phyloP scores from a whole-genome alignment of 2,329 filamentous ascomycete genomes.

The Ilyonectria sp. region DNA sequence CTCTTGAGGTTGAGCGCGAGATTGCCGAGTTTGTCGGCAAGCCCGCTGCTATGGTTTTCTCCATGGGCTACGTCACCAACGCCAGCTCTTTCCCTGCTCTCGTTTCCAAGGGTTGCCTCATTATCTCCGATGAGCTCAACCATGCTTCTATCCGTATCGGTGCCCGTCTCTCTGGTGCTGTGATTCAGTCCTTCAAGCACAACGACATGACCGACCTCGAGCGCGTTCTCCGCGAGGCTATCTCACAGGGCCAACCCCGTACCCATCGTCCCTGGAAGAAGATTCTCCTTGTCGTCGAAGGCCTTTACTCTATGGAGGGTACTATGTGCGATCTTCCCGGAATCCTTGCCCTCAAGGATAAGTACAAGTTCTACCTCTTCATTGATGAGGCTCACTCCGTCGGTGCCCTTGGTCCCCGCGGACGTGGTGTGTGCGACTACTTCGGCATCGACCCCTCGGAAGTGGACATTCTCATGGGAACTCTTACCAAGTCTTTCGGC shows the following conservation, averaged over 20 bases:
- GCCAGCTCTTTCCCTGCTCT: constrained; percentile 92
- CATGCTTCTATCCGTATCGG: constrained; percentile 98
- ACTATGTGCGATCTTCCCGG: constrained; percentile 98
- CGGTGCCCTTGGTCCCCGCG: constrained; percentile 89
- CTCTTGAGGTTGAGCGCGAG: constrained; percentile 89
- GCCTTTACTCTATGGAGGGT: constrained; percentile 99
- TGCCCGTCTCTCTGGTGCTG: constrained; percentile 91
- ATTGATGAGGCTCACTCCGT: constrained; percentile 97
- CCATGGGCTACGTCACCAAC: constrained; percentile 99
- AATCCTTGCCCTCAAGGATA: constrained; percentile 87
- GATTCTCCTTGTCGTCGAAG: constrained; percentile 96
- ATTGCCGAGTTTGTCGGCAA: constrained; percentile 95
- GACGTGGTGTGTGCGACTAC: constrained; percentile 96
- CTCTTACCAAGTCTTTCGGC: constrained; percentile 97
- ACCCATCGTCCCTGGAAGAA: constrained; percentile 99
- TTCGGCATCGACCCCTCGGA: constrained; percentile 91
- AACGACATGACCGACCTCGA: constrained; percentile 95
- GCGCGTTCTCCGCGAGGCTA: constrained; percentile 87
- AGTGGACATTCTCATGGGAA: constrained; percentile 98
- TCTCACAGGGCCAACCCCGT: constrained; percentile 95
- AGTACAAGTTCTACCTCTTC: constrained; percentile 97
- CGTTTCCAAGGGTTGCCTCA: constrained; percentile 91
- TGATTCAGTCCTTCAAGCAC: constrained; percentile 97
- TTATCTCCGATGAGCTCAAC: constrained; percentile 98
- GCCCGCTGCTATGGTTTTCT: constrained; percentile 95